Percentiles rank a stretch among this genome's conserved stretches.
These are phyloP conservation scores for Phascolomyces articulosus DNA, from an alignment of 371 early-diverging fungal species.

Conservation along the genomic window DNA sequence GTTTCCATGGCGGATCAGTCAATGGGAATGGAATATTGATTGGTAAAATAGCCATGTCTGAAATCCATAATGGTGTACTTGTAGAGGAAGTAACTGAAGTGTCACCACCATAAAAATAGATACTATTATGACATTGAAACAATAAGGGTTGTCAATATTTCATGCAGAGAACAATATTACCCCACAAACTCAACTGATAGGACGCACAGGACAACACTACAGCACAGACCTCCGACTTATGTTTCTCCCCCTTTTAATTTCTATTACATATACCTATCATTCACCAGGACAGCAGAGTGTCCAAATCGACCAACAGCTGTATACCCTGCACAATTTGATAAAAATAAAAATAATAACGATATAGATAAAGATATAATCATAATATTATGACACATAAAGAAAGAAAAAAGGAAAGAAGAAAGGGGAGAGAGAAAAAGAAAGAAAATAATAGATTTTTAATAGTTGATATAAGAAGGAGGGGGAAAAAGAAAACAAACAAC, in stretches of 20 bases:
- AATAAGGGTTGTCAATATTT: neutral
- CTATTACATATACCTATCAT: too few species aligned
- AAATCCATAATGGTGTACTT: slow-evolving; percentile 34
- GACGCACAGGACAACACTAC: too few species aligned
- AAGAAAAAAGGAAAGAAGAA: neutral
- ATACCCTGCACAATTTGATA: slow-evolving; percentile 12
- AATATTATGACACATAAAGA: neutral
- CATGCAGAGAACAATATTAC: too few species aligned
- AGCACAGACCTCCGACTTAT: too few species aligned
- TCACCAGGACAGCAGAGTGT: slow-evolving; percentile 28
- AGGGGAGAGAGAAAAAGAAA: neutral
- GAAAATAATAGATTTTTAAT: too few species aligned
- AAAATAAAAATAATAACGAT: neutral
- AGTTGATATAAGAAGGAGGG: too few species aligned
- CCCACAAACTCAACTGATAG: too few species aligned
- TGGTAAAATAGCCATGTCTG: slow-evolving; percentile 43
- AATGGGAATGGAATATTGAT: slow-evolving; percentile 27
- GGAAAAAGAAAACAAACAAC: neutral
- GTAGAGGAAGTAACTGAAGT: slow-evolving; percentile 30
- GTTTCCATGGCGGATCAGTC: slow-evolving; percentile 42
- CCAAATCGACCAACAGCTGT: slow-evolving; percentile 30
- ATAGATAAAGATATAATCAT: too few species aligned
- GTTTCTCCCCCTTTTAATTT: too few species aligned
- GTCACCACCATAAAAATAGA: slow-evolving; percentile 50
- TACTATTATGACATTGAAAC: slow-evolving; percentile 13